Evolutionary conservation across 257 asterid species (phyloP), one percentile per base, ranked within the genome.

Genomic region (Echites panduratus): DNA sequence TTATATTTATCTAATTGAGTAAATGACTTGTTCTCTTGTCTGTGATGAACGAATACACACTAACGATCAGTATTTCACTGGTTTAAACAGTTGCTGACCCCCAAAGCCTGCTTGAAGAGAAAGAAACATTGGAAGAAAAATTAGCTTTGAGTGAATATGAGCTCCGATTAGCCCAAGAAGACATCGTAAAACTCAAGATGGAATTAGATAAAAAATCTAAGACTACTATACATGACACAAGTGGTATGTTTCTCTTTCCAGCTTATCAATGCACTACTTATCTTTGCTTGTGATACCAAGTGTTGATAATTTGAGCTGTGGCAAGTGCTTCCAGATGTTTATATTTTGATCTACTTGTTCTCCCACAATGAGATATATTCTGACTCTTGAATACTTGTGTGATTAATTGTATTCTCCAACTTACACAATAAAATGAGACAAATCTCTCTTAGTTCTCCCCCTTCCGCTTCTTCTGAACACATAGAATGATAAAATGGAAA

Each of bases 121-220:
- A 90, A 83, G 95, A 86, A 76, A 77, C 90, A 43, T 83, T 95
- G 61, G 93, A 90, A 85, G 98, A 95, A 79, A 95, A 92, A 75
- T 78, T 92, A 86, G 97, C 98, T 16, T 85, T 95, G 29, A 81
- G 86, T 73, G 96, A 95, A 75, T 95, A 95, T 84, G 99, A 95
- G 81, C 93, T 95, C 58, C 97, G 99, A 78, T 84, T 95, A 81
- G 95, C 97, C 71, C 96, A 90, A 84, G 99, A 95, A 83, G 99
- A 95, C 77, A 76, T 88, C 75, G 70, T 70, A 57, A 89, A 80
- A 83, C 93, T 94, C 71, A 91, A 87, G 92, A 74, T 82, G 22
- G 97, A 91, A 73, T 75, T 89, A 83, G 85, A 85, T 78, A 88
- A 84, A 85, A 91, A 83, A 88, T 75, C 74, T 70, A 87, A 80